phyloP scores from a whole-genome alignment of 2,329 filamentous ascomycete genomes.

The Neospermospora avenae region DNA sequence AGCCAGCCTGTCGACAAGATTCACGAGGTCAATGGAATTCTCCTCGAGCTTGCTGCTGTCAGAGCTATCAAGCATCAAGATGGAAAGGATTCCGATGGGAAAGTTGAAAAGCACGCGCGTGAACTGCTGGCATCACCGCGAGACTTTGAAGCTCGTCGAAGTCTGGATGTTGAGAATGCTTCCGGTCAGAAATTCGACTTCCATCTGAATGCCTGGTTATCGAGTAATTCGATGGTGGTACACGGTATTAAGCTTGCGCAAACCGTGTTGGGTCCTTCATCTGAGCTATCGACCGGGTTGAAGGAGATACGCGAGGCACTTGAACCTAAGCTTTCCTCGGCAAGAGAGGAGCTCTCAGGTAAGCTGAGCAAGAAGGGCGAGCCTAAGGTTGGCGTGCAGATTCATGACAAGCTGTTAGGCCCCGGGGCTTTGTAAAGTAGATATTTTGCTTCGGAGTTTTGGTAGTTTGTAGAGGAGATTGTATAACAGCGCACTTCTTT shows the following conservation, averaged over 20 bases:
- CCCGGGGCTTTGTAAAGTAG: background rate
- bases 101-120: slow-evolving; percentile 40
- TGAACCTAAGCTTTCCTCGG: slow-evolving; percentile 1
- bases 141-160: slow-evolving; percentile 20
- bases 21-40: slow-evolving; percentile 39
- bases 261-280: slow-evolving; percentile 30
- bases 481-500: background rate
- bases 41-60: slow-evolving; percentile 45
- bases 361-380: background rate
- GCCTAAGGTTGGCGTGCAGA: background rate
- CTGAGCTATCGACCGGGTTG: slow-evolving; percentile 16
- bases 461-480: background rate
- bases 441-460: background rate
- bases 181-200: background rate
- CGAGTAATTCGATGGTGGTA: slow-evolving; percentile 34
- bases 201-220: slow-evolving; percentile 5
- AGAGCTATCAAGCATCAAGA: slow-evolving; percentile 37
- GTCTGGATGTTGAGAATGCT: background rate
- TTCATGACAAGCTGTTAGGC: slow-evolving; percentile 14
- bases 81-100: slow-evolving; percentile 39
- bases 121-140: slow-evolving; percentile 22
- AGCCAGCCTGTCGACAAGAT: slow-evolving; percentile 32
- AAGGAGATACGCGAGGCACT: slow-evolving; percentile 13
- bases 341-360: slow-evolving; percentile 2
- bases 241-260: slow-evolving; percentile 41